phyloP scores from a whole-genome alignment of 2,329 filamentous ascomycete species.

The Calonectria pseudoturangicola region DNA sequence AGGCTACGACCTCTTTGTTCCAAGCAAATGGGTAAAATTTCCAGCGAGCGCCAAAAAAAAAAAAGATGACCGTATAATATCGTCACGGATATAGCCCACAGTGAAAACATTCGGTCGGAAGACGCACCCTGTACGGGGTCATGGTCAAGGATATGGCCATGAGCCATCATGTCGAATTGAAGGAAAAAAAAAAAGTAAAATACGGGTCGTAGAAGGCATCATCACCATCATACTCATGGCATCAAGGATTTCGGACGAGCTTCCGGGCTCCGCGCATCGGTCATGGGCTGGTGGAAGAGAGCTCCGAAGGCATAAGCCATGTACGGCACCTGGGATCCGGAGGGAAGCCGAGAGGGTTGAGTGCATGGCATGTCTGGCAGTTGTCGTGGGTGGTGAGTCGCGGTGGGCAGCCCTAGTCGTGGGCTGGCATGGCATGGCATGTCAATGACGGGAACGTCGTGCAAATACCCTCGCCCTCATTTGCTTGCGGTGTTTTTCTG shows the following conservation, averaged over 20 bases:
- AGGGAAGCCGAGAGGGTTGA: slow-evolving; percentile 44
- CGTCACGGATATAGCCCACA: slow-evolving; percentile 17
- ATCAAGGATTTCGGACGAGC: slow-evolving; percentile 35
- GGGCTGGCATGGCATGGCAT: slow-evolving; percentile 52
- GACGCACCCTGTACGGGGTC: slow-evolving; percentile 4
- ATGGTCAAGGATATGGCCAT: slow-evolving; percentile 23
- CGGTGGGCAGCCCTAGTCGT: slow-evolving; percentile 37
- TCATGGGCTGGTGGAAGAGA: slow-evolving; percentile 32
- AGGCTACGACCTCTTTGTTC: slow-evolving; percentile 27
- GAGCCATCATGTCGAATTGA: background rate
- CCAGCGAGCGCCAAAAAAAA: slow-evolving; percentile 13
- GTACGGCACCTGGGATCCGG: slow-evolving; percentile 42
- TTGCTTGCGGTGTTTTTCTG: slow-evolving; percentile 53
- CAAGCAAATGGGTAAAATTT: slow-evolving; percentile 20
- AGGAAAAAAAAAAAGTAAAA: slow-evolving; percentile 3
- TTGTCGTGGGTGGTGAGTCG: slow-evolving; percentile 30
- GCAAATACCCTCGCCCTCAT: slow-evolving; percentile 51
- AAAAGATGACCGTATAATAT: slow-evolving; percentile 20
- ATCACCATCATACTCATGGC: slow-evolving; percentile 12
- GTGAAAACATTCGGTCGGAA: slow-evolving; percentile 19
- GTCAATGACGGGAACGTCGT: slow-evolving; percentile 50
- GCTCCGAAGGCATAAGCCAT: slow-evolving; percentile 32
- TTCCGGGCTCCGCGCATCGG: slow-evolving; percentile 36
- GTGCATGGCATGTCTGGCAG: slow-evolving; percentile 38
- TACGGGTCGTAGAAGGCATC: slow-evolving; percentile 27